These are phyloP conservation scores for Lactarius sanguifluus DNA, from an alignment of 768 basidiomycete species.

Conservation along the genomic window DNA sequence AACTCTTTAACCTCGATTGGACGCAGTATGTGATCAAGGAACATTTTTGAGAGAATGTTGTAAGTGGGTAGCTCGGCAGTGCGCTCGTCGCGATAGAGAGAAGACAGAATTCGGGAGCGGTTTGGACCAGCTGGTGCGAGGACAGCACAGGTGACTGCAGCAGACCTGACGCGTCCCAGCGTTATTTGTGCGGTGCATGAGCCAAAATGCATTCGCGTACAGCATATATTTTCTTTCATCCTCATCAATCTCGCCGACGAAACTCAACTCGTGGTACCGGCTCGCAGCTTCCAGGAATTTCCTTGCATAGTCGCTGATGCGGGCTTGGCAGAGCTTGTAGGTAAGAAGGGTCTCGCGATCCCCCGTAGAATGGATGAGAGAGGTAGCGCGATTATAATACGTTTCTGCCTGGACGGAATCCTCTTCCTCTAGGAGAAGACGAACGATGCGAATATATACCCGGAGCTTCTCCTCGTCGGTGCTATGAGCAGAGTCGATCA, in stretches of 20 bases:
- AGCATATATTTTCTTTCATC: conserved; percentile 89
- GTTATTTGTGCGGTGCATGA: conserved; percentile 10
- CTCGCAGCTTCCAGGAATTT: conserved; percentile 94
- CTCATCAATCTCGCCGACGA: conserved; percentile 88
- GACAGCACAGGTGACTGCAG: conserved; percentile 94
- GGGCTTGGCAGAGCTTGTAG: conserved; percentile 92
- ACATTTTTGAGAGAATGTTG: conserved; percentile 96
- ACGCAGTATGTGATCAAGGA: conserved; percentile 94
- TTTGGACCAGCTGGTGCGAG: conserved; percentile 97
- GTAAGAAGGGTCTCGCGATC: conserved; percentile 79
- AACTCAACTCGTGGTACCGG: conserved; percentile 93
- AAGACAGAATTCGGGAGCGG: conserved; percentile 88
- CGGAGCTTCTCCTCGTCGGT: conserved; percentile 82
- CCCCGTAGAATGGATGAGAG: conserved; percentile 76
- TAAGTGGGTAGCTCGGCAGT: conserved; percentile 74
- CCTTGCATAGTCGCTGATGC: conserved; percentile 88
- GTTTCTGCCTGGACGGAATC: conserved; percentile 98
- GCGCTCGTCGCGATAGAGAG: conserved; percentile 93
- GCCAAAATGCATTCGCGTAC: conserved; percentile 47
- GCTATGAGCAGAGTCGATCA: conserved; percentile 22
- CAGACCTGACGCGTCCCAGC: conserved; percentile 49
- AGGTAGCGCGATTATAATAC: conserved; percentile 94
- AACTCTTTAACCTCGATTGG: conserved; percentile 88
- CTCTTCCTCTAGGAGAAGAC: conserved; percentile 92
- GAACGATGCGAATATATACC: conserved; percentile 91